These are phyloP conservation scores for Auricularia cornea DNA, from an alignment of 768 basidiomycete species.

Conservation along the genomic window DNA sequence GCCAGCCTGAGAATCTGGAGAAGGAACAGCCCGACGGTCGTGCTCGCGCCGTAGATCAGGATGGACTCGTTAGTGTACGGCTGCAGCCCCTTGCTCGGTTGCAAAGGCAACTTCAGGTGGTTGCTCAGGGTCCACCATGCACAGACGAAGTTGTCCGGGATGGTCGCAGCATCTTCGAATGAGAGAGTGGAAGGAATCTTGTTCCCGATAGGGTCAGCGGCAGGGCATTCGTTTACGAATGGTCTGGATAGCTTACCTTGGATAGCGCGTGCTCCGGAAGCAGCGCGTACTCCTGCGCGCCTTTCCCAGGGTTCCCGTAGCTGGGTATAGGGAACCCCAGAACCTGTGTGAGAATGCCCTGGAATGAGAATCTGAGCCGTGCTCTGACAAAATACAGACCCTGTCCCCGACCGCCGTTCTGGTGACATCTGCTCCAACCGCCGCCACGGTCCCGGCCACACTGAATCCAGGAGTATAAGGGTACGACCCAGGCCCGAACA, in stretches of 20 bases:
- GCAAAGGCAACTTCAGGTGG: slow-evolving; percentile 24
- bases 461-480: too few species aligned
- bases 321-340: slow-evolving; percentile 20
- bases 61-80: slow-evolving; percentile 27
- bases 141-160: slow-evolving; percentile 37
- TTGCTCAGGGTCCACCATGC: slow-evolving; percentile 35
- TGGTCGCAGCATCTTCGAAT: slow-evolving; percentile 30
- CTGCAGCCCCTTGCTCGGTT: slow-evolving; percentile 23
- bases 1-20: slow-evolving; percentile 32
- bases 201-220: not conserved
- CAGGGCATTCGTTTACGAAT: too few species aligned
- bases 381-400: too few species aligned
- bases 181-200: slow-evolving; percentile 36
- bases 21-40: slow-evolving; percentile 28
- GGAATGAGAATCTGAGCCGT: too few species aligned
- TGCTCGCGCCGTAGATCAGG: slow-evolving; percentile 38
- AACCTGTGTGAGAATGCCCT: slow-evolving; percentile 13
- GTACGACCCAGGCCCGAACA: too few species aligned
- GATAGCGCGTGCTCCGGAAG: slow-evolving; percentile 22
- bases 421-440: too few species aligned
- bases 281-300: slow-evolving; percentile 30
- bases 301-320: slow-evolving; percentile 20
- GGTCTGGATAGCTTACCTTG: slow-evolving; percentile 25
- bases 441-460: too few species aligned
- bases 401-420: too few species aligned